These are phyloP conservation scores for Sarcomyxa edulis DNA, from an alignment of 768 basidiomycete genomes.

Conservation along the genomic window DNA sequence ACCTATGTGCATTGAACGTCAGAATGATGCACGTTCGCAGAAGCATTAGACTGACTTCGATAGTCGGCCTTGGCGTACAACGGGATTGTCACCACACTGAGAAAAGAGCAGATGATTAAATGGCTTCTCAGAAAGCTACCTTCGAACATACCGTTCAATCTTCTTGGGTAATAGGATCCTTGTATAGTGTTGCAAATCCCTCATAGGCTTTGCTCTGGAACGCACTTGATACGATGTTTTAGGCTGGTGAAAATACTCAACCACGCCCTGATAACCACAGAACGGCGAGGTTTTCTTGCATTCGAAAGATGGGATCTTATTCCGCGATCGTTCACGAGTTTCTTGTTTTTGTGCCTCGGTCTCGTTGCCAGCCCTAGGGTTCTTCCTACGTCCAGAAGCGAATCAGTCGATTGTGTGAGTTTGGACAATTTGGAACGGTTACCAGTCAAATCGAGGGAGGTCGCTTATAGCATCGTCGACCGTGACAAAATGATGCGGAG, in stretches of 20 bases:
- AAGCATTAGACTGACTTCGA: conserved; percentile 31
- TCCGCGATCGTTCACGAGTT: conserved; percentile 14
- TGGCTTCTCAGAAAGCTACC: background rate
- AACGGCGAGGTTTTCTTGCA: conserved; percentile 23
- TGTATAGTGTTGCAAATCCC: conserved; percentile 66
- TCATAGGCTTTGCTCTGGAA: conserved; percentile 39
- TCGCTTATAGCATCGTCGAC: conserved; percentile 74
- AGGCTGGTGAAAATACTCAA: conserved; percentile 27
- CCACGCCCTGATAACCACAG: conserved; percentile 30
- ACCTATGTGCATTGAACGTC: conserved; percentile 24
- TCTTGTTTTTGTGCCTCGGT: conserved; percentile 12
- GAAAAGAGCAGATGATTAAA: conserved; percentile 1
- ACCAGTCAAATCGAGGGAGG: conserved; percentile 74
- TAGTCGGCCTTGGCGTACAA: conserved; percentile 58
- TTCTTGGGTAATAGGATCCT: conserved; percentile 41
- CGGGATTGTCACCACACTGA: conserved; percentile 58
- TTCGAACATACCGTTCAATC: conserved; percentile 47
- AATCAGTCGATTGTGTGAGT: background rate
- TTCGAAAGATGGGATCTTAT: conserved; percentile 31
- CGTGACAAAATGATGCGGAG: conserved; percentile 52
- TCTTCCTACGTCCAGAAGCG: conserved; percentile 23
- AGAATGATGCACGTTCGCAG: too few relatives aligned
- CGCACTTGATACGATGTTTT: conserved; percentile 39
- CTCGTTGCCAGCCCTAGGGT: conserved; percentile 21
- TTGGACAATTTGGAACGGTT: too few relatives aligned